Base-by-base conservation (phyloP, 176 grass and related monocot species). In the Zea luxurians region DNA sequence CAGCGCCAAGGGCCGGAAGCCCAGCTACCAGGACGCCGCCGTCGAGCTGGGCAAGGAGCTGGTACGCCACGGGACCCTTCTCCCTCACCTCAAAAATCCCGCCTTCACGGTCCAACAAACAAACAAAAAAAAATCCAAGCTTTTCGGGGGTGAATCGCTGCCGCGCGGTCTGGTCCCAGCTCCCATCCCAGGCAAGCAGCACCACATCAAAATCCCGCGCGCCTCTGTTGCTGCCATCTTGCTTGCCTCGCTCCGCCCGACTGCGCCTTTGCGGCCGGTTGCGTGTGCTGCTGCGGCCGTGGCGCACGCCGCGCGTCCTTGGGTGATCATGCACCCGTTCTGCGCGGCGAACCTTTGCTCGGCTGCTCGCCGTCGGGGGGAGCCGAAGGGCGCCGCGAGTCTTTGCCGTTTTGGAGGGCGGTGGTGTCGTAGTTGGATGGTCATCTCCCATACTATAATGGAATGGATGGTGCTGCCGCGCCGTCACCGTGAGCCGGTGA, bases 31-130 rank as follows among this genome's bases (percentile, higher is more conserved):
- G 82, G 83, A 89, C 50, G 93, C 93, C 66, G 93, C 93, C 59
- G 80, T 97, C 61, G 87, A 97, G 77, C 90, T 97, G 69, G 93
- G 93, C 71, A 86, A 85, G 63, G 80, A 97, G 75, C 78, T 97
- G 90, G 93, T 97, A 90, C 27, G 27, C 27, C 27, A 27, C 27
- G 27, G 27, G 27, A 27, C 27, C 27, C 27, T 27, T 27, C 27
- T 27, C 27, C 27, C 27, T 27, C 27, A 27, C 27, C 27, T 27
- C 0, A 27, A 27, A 27, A 27, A 27, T 27, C 27, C 27, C 27
- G 27, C 27, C 27, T 27, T 27, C 27, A 27, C 27, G 27, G 27
- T 27, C 27, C 27, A 27, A 27, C 27, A 27, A 27, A 27, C 27
- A 27, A 27, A 27, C 27, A 27, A 27, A 27, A 27, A 27, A 27